Percentiles rank a stretch among this genome's conserved stretches.
Evolutionary conservation across 257 asterid genomes (phyloP).

Genomic region (Gentiana macrophylla): DNA sequence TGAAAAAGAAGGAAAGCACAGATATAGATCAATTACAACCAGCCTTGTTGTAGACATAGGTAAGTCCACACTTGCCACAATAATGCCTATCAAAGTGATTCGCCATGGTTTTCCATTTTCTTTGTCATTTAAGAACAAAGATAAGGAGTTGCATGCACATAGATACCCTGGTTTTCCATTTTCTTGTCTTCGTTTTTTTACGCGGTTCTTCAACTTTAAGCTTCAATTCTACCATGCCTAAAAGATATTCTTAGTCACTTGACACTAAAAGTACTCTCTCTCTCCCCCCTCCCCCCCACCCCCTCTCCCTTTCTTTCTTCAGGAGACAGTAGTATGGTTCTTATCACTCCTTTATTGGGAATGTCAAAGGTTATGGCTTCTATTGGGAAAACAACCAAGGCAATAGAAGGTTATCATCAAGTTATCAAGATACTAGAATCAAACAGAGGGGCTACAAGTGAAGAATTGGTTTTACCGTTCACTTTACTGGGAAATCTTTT

Average conservation of each 20-base stretch:
- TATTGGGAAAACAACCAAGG: conserved; percentile 47
- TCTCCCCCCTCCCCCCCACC: no score
- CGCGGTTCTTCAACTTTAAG: no score
- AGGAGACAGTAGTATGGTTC: conserved; percentile 52
- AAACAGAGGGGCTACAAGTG: conserved; percentile 34
- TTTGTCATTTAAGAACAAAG: no score
- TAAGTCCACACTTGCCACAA: no score
- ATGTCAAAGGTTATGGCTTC: conserved; percentile 51
- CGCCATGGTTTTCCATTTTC: no score
- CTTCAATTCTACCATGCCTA: no score
- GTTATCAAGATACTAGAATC: conserved; percentile 48
- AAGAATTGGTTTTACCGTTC: conserved; percentile 60
- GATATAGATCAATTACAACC: no score
- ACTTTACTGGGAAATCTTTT: conserved; percentile 64
- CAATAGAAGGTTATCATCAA: conserved; percentile 45
- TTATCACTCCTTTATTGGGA: conserved; percentile 69
- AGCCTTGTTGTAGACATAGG: no score
- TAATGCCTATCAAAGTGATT: no score
- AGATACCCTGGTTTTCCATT: background rate
- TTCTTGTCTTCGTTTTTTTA: background rate
- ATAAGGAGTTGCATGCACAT: background rate
- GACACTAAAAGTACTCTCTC: no score
- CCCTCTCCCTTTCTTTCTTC: background rate
- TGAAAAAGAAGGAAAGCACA: no score
- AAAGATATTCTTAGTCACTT: no score